Evolutionary conservation across 352 stramenopile genomes (phyloP), one percentile per base, ranked within the genome.

Genomic region (Saprolegnia parasitica): DNA sequence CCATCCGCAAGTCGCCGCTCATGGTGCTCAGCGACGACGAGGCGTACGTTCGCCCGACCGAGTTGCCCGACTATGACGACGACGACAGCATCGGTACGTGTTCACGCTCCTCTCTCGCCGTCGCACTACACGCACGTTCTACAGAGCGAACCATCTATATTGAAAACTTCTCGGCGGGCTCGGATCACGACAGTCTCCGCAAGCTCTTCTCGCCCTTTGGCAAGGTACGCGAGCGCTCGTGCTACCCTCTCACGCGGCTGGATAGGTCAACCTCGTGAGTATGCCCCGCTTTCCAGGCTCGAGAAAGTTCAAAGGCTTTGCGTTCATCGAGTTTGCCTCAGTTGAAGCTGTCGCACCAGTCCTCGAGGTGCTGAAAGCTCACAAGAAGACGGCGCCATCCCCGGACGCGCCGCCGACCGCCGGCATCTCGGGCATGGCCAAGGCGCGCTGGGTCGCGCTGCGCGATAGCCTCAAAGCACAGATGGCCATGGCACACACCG

Each of bases 241-340:
- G 20, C 32, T 3, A 40, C 16, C 37, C 21, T 16, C 39, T 40
- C 6, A 23, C 35, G 42, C 0, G 11, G 47, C 37, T 11, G 16
- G 2, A 23, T 26, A 85, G 78, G 75, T 92, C 45, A 89, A 80
- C 37, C 73, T 91, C 26, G 85, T 93, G 70, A 91, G 81, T 42
- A 78, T 93, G 74, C 81, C 85, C 11, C 84, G 84, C 32, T 93
- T 90, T 62, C 60, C 71, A 18, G 76, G 81, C n/a, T 88, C 71
- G 63, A 78, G 80, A 40, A 79, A 80, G 72, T 90, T 93, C 57
- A 93, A 93, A 68, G 84, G 84, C 9, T 93, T 93, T 77, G 84
- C 78, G 32, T 93, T 93, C n/a, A 79, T 91, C 24, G 84, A 93
- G 74, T 93, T 93, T 58, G 74, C 78, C 2, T 74, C 79, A 0